These are phyloP conservation scores for Dothideomycetidae sp. DNA, from an alignment of 2,329 filamentous ascomycete genomes.

Conservation along the genomic window DNA sequence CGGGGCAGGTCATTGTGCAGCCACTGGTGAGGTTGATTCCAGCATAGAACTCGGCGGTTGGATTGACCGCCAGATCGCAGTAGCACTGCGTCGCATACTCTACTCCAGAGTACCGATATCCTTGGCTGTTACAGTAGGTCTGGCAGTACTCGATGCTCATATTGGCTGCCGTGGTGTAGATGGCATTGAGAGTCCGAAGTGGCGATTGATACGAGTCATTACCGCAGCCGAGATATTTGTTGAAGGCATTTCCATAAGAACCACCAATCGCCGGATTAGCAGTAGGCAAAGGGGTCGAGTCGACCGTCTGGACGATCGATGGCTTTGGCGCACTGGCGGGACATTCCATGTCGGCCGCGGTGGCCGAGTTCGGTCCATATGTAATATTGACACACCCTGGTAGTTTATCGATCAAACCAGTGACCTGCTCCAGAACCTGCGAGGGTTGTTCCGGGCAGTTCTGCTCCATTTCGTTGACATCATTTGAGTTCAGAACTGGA, in stretches of 20 bases:
- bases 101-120: conserved; percentile 20
- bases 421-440: conserved; percentile 18
- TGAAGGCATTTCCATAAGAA: conserved; percentile 17
- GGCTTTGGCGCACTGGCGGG: conserved; percentile 14
- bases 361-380: conserved; percentile 19
- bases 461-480: conserved; percentile 16
- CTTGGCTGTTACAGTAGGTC: conserved; percentile 16
- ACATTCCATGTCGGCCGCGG: conserved; percentile 19
- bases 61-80: conserved; percentile 22
- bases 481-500: conserved; percentile 18
- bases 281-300: conserved; percentile 19
- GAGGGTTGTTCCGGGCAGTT: conserved; percentile 19
- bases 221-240: conserved; percentile 24
- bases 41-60: conserved; percentile 14
- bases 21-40: conserved; percentile 18
- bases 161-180: conserved; percentile 15
- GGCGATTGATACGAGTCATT: conserved; percentile 18
- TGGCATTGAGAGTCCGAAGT: conserved; percentile 17
- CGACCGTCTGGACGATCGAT: conserved; percentile 16
- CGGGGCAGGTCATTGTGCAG: conserved; percentile 17
- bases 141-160: conserved; percentile 23
- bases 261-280: conserved; percentile 16
- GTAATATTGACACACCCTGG: conserved; percentile 24
- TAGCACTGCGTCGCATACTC: conserved; percentile 23
- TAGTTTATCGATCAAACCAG: conserved; percentile 19